phyloP scores from a whole-genome alignment of 768 basidiomycete genomes.

The Macrocybe gigantea region DNA sequence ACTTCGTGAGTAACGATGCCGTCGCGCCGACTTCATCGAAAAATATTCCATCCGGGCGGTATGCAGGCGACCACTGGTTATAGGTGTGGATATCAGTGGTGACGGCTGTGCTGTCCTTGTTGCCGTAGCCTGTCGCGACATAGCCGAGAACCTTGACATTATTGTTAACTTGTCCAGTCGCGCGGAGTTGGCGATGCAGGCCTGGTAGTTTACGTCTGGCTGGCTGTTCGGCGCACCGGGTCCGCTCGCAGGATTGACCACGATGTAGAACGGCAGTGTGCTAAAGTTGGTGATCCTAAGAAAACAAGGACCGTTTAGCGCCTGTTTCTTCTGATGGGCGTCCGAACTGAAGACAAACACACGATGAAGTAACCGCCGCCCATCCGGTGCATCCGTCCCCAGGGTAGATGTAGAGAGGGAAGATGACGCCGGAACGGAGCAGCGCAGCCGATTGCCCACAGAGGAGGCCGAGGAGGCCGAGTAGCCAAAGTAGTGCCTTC shows the following conservation, averaged over 20 bases:
- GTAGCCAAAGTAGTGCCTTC: too few species aligned
- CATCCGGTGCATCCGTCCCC: constrained; percentile 17
- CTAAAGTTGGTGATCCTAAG: constrained; percentile 20
- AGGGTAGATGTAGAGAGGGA: constrained; percentile 27
- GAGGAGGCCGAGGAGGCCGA: too few species aligned
- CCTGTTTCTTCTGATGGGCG: neutral
- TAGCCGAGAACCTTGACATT: constrained; percentile 28
- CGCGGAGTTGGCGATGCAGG: constrained; percentile 17
- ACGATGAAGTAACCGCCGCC: constrained; percentile 20
- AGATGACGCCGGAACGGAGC: constrained; percentile 19
- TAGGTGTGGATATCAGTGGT: constrained; percentile 23
- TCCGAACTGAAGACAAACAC: neutral
- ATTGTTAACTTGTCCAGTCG: constrained; percentile 2
- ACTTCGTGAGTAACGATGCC: constrained; percentile 12
- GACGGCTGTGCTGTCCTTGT: constrained; percentile 14
- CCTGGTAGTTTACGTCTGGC: constrained; percentile 23
- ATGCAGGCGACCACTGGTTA: constrained; percentile 20
- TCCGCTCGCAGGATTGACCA: constrained; percentile 26
- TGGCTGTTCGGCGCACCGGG: constrained; percentile 19
- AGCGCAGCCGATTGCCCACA: constrained; percentile 4
- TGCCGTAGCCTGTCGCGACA: constrained; percentile 19
- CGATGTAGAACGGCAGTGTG: constrained; percentile 19
- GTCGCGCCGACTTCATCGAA: constrained; percentile 25
- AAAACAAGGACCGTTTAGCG: neutral
- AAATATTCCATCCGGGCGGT: constrained; percentile 27